Evolutionary conservation across 495 filamentous ascomycete species (phyloP), one percentile per base, ranked within the genome.

Genomic region (Bombardia bombarda): DNA sequence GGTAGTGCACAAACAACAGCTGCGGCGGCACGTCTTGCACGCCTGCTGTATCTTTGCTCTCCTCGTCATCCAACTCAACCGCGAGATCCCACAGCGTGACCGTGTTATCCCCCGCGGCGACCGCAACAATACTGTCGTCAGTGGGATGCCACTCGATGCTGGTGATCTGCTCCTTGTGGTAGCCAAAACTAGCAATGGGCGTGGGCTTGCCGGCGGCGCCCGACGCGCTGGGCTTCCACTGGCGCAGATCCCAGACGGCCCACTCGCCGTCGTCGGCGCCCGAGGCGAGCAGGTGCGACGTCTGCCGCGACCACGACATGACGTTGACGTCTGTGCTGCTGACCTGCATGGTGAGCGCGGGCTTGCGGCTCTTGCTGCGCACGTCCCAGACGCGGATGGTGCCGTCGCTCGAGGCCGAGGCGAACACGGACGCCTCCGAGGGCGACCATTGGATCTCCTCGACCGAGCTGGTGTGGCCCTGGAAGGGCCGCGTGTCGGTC

Each of bases 371-470:
- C 69, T 94, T 94, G 46, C 84, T 87, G 25, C 92, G 83, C 33
- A 90, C 79, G 58, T 98, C 92, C 85, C 90, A 98, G 25, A 98
- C 80, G 56, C 90, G 89, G 49, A 98, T 84, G 3, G 86, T 93
- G 34, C 92, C 90, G 61, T 98, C 92, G 55, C 82, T 87, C 30
- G 88, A 88, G 7, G 87, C 90, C 4, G 89, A 94, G 0, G 90
- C 86, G 54, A 97, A 96, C 10, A 97, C 90, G 46, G 87, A 87
- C 36, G 75, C 76, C 67, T 98, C 92, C 37, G 80, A 84, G 0
- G 92, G 92, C 18, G 84, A 90, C 92, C 92, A 98, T 57, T 96
- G 92, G 24, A 98, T 68, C 56, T 98, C 92, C 66, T 98, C 92
- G 16, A 98, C 79, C 31, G 85, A 89, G 33, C 82, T 80, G 3